Evolutionary conservation across 345 rosid genomes (phyloP).

Genomic region (Acer saccharum): DNA sequence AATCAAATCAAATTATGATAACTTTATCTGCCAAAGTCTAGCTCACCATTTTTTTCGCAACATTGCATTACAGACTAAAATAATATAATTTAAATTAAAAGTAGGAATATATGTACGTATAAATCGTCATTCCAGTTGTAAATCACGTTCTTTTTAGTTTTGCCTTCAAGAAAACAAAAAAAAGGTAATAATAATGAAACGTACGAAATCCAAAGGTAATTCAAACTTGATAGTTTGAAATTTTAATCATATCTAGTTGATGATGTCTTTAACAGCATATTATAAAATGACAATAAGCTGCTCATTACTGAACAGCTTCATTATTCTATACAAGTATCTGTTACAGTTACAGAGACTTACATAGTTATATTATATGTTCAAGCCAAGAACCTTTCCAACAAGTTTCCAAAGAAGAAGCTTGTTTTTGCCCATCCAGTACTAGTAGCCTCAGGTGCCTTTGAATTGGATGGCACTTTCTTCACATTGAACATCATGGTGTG

Average conservation of each 20-base stretch:
- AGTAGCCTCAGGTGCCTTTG: constrained; percentile 46
- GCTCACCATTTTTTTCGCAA: not conserved
- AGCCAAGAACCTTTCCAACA: constrained; percentile 79
- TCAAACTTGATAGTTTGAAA: not conserved
- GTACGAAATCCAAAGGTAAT: not conserved
- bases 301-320: constrained; percentile 14
- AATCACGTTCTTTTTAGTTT: not conserved
- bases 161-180: not conserved
- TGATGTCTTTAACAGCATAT: not conserved
- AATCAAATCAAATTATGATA: too few species aligned
- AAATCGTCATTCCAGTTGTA: not conserved
- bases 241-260: not conserved
- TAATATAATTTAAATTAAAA: not conserved
- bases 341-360: constrained; percentile 14
- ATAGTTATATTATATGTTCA: constrained; percentile 25
- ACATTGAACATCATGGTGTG: constrained; percentile 80
- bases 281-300: not conserved
- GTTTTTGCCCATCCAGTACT: constrained; percentile 71
- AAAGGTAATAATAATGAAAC: not conserved
- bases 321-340: constrained; percentile 22
- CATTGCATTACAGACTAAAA: not conserved
- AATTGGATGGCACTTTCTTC: constrained; percentile 51
- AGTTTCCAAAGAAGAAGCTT: constrained; percentile 85
- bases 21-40: too few species aligned
- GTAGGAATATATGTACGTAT: too few species aligned